Evolutionary conservation across 2,329 filamentous ascomycete species (phyloP).

Genomic region (Alternaria gaisen): DNA sequence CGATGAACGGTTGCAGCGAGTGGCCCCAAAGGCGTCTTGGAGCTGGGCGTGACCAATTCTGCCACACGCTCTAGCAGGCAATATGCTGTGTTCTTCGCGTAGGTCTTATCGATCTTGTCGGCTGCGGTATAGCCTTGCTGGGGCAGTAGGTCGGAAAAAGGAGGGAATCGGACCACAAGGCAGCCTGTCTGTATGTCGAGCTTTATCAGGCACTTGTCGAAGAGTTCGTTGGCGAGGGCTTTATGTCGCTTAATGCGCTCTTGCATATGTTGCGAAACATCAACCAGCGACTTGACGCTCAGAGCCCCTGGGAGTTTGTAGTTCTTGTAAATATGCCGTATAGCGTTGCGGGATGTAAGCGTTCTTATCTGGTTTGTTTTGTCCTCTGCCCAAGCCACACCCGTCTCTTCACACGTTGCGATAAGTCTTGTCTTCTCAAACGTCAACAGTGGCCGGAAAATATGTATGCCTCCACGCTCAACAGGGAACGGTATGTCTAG

Average conservation of each 20-base stretch:
- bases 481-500: slow-evolving; percentile 45
- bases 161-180: slow-evolving; percentile 43
- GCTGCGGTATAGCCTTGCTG: slow-evolving; percentile 23
- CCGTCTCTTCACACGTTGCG: slow-evolving; percentile 74
- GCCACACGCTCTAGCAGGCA: slow-evolving; percentile 59
- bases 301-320: slow-evolving; percentile 74
- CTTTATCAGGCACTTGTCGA: slow-evolving; percentile 60
- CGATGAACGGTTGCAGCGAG: slow-evolving; percentile 52
- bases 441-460: slow-evolving; percentile 74
- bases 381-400: slow-evolving; percentile 83
- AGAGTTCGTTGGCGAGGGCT: slow-evolving; percentile 63
- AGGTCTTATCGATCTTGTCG: slow-evolving; percentile 27
- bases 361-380: slow-evolving; percentile 80
- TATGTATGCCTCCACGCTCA: slow-evolving; percentile 72
- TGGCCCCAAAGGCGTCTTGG: slow-evolving; percentile 54
- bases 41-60: slow-evolving; percentile 59
- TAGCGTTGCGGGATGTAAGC: slow-evolving; percentile 80
- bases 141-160: slow-evolving; percentile 27
- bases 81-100: slow-evolving; percentile 48
- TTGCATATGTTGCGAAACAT: slow-evolving; percentile 58
- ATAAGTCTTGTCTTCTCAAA: slow-evolving; percentile 79
- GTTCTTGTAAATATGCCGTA: slow-evolving; percentile 71
- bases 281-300: slow-evolving; percentile 66
- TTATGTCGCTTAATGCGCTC: slow-evolving; percentile 61
- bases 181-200: slow-evolving; percentile 50